phyloP scores from a whole-genome alignment of 2,329 filamentous ascomycete genomes.

The Fusarium nurragi region DNA sequence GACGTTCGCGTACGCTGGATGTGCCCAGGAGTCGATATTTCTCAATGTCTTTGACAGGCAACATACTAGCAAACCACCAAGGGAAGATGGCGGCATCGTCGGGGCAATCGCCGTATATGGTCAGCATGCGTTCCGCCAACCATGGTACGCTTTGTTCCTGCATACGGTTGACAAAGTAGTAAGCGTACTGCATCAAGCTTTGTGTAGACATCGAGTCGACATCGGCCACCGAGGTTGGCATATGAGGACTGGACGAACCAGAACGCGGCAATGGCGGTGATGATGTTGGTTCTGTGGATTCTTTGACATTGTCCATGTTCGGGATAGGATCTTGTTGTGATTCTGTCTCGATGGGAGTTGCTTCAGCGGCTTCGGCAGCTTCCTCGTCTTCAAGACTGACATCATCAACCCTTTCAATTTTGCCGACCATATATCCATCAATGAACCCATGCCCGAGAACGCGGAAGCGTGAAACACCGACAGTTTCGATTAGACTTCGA shows the following conservation, averaged over 20 bases:
- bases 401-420: conserved; percentile 80
- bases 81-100: conserved; percentile 80
- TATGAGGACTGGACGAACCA: conserved; percentile 5
- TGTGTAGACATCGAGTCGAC: conserved; percentile 69
- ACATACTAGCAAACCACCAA: conserved; percentile 88
- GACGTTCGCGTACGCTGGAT: conserved; percentile 78
- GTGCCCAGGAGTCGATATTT: conserved; percentile 81
- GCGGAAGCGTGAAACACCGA: conserved; percentile 79
- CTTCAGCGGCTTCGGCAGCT: conserved; percentile 74
- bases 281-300: background rate
- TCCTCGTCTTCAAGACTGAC: conserved; percentile 85
- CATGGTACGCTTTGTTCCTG: conserved; percentile 74
- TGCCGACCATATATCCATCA: conserved; percentile 83
- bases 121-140: conserved; percentile 76
- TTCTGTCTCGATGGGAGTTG: conserved; percentile 19
- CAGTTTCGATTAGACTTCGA: conserved; percentile 81
- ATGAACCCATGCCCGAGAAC: conserved; percentile 70
- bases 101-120: conserved; percentile 81
- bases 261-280: conserved; percentile 2
- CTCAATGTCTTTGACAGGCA: conserved; percentile 80
- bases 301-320: conserved; percentile 3
- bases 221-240: conserved; percentile 16
- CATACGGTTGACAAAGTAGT: conserved; percentile 76
- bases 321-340: background rate
- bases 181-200: conserved; percentile 71